These are phyloP conservation scores for Coprinellus micaceus DNA, from an alignment of 768 basidiomycete genomes.

Conservation along the genomic window DNA sequence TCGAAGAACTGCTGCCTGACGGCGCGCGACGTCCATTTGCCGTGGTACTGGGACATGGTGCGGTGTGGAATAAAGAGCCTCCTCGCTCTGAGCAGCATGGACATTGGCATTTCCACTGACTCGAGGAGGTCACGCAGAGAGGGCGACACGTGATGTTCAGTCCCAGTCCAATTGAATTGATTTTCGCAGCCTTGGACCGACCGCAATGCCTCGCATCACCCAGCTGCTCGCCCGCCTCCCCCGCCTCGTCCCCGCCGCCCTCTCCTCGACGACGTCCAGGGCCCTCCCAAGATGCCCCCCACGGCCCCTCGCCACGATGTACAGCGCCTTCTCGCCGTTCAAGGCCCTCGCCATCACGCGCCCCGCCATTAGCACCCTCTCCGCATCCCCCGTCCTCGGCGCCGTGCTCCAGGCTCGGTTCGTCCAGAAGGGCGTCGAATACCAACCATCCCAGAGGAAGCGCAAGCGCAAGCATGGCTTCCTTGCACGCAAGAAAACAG, in stretches of 20 bases:
- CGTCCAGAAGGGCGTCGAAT: slow-evolving; percentile 78
- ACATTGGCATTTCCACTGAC: background rate
- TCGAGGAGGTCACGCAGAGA: slow-evolving; percentile 3
- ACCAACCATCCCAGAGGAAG: slow-evolving; percentile 93
- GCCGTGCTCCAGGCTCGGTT: slow-evolving; percentile 56
- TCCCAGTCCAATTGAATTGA: background rate
- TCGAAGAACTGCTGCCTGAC: slow-evolving; percentile 89
- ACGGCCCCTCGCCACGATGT: slow-evolving; percentile 8
- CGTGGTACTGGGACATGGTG: slow-evolving; percentile 35
- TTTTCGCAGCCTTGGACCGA: background rate
- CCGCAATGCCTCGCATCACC: slow-evolving; percentile 43
- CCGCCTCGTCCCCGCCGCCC: slow-evolving; percentile 33
- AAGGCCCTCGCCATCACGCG: slow-evolving; percentile 18
- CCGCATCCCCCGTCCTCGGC: slow-evolving; percentile 34
- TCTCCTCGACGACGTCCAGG: slow-evolving; percentile 21
- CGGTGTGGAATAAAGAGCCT: slow-evolving; percentile 18
- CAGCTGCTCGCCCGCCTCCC: slow-evolving; percentile 34
- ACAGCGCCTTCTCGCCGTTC: slow-evolving; percentile 9
- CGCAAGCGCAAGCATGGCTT: slow-evolving; percentile 93
- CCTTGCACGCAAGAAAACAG: slow-evolving; percentile 66
- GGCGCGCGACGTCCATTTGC: slow-evolving; percentile 74
- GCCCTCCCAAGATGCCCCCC: slow-evolving; percentile 13
- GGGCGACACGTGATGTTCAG: background rate
- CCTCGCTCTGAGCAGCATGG: background rate
- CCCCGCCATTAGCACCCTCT: slow-evolving; percentile 19